Evolutionary conservation across 768 basidiomycete genomes (phyloP), one percentile per base, ranked within the genome.

Genomic region (Russula vinacea): DNA sequence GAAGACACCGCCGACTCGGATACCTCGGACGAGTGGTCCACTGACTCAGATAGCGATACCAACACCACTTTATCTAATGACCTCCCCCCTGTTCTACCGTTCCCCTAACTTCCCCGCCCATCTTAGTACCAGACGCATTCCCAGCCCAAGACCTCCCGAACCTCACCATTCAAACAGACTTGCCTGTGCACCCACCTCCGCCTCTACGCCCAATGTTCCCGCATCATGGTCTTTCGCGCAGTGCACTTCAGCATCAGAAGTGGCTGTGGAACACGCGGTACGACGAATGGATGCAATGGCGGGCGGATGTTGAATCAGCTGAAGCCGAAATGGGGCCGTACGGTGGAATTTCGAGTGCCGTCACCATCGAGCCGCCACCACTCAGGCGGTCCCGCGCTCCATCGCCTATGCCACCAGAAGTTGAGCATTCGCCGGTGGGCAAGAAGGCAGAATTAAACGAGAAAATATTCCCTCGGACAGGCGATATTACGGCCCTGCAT

Each of bases 211-310:
- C 52, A 33, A 24, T 45, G 24, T 47, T 64, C 39, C 55, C 62
- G 3, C 78, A 89, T 65, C 87, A 83, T 69, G 88, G 88, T 2
- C 79, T 84, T 66, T 89, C 87, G 14, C 81, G 82, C 19, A 81
- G 80, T 63, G 83, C 84, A 2, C 78, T 89, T 40, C 74, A 78
- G 16, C 81, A 87, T 68, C 73, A 82, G 67, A 89, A 87, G 70
- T 81, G 75, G 72, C 80, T 89, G 67, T 89, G 88, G 88, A 75
- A 76, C 42, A 71, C 77, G 7, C 82, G 85, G 22, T 79, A 82
- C 62, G 82, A 82, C 54, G 78, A 80, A 56, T 84, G 81, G 81
- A 73, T 74, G 29, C 78, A 76, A 45, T 77, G 77, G 70, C 70
- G 71, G 49, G 35, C 61, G 26, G 66, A 71, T 1, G 58, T 67